Base-by-base conservation (phyloP, 2,329 filamentous ascomycete genomes). In the Aspergillus candidus region DNA sequence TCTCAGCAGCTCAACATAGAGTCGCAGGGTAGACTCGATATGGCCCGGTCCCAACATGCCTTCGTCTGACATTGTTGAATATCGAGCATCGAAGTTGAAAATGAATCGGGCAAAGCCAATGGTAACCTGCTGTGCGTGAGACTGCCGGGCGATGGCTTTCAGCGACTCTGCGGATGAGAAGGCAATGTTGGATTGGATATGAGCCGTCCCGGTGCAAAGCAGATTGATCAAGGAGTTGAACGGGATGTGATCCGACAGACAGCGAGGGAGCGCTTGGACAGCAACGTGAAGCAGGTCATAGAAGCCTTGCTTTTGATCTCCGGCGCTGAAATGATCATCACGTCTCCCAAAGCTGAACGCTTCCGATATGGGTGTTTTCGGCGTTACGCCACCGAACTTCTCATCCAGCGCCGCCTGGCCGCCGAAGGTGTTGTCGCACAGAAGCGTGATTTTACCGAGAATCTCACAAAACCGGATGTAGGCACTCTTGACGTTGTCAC, bases 101-200 rank as follows among this genome's bases (percentile, higher is more conserved):
- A 98, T 98, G 67, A 97, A 98, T 18, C 90, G 79, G 32, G 93
- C 88, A 67, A 98, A 98, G 0, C 93, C 91, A 67, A 94, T 95
- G 0, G 90, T 95, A 3, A 98, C 93, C 64, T 93, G 87, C 55
- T 98, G 89, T 0, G 93, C 90, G 67, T 95, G 86, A 6, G 85
- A 87, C 59, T 98, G 93, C 29, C 87, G 79, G 10, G 94, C 93
- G 57, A 98, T 98, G 0, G 91, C 91, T 63, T 96, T 97, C 12
- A 98, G 70, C 1, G 93, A 96, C 54, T 90, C 86, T 3, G 89
- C 87, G 1, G 94, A 97, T 1, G 93, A 96, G 35, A 82, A 79
- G 1, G 93, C 94, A 62, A 98, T 96, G 46, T 93, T 90, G 31
- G 80, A 80, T 60, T 97, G 89, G 13, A 97, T 86, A 66, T 98